phyloP scores from a whole-genome alignment of 2,329 filamentous ascomycete species.

The Cytospora piceae region DNA sequence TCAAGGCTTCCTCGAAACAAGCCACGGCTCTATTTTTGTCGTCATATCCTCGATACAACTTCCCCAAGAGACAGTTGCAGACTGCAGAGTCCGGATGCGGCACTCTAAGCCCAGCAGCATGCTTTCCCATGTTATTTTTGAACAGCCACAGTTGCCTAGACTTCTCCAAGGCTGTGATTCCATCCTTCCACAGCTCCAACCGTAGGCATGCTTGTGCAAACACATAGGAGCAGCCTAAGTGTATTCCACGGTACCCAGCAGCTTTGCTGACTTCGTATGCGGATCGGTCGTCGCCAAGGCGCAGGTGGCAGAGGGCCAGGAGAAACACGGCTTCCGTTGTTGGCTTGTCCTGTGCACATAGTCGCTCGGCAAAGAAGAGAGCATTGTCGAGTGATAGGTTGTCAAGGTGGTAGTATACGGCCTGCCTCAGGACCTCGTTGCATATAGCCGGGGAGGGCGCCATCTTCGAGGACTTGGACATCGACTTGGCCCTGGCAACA shows the following conservation, averaged over 20 bases:
- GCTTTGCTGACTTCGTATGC: slow-evolving; percentile 82
- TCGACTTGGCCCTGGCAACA: slow-evolving; percentile 29
- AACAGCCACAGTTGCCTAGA: slow-evolving; percentile 74
- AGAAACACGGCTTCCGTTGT: slow-evolving; percentile 82
- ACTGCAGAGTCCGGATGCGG: slow-evolving; percentile 82
- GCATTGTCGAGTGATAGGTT: slow-evolving; percentile 89
- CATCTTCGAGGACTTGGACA: slow-evolving; percentile 45
- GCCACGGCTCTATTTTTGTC: slow-evolving; percentile 81
- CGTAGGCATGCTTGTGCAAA: slow-evolving; percentile 88
- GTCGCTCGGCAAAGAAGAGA: slow-evolving; percentile 87
- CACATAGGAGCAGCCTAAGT: slow-evolving; percentile 87
- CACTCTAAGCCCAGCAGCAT: slow-evolving; percentile 75
- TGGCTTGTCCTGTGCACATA: slow-evolving; percentile 81
- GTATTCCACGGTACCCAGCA: slow-evolving; percentile 69
- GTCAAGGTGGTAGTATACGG: slow-evolving; percentile 76
- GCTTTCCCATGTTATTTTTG: slow-evolving; percentile 79
- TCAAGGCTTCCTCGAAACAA: slow-evolving; percentile 86
- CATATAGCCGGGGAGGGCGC: slow-evolving; percentile 56
- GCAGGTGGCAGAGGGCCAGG: slow-evolving; percentile 81
- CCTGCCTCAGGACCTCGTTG: slow-evolving; percentile 59
- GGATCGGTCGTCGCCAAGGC: slow-evolving; percentile 79
- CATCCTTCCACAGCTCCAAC: slow-evolving; percentile 78
- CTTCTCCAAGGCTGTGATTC: slow-evolving; percentile 82
- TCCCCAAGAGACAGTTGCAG: slow-evolving; percentile 82
- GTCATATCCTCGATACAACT: slow-evolving; percentile 82